Evolutionary conservation across 192 early-diverging fungal species (phyloP).

Genomic region (Backusella macrospora): DNA sequence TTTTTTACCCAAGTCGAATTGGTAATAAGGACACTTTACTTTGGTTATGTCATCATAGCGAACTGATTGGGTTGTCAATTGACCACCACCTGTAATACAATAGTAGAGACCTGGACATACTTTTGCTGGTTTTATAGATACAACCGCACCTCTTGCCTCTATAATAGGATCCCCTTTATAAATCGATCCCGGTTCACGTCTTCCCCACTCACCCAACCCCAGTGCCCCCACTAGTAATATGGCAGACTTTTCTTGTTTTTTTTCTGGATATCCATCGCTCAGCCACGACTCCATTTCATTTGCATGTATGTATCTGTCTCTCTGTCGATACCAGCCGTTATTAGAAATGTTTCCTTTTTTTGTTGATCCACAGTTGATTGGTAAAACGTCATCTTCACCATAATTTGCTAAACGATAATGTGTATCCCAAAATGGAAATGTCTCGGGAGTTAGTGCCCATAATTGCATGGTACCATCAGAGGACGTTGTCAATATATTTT

Average conservation of each 20-base stretch:
- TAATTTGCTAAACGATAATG: not conserved
- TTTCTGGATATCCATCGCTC: not conserved
- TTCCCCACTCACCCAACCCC: slow-evolving; percentile 30
- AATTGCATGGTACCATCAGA: slow-evolving; percentile 25
- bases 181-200: not conserved
- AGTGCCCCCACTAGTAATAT: slow-evolving; percentile 15
- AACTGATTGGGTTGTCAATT: slow-evolving; percentile 27
- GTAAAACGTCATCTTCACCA: slow-evolving; percentile 7
- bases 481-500: slow-evolving; percentile 22
- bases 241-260: not conserved
- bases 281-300: not conserved
- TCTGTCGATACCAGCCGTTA: not conserved
- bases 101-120: slow-evolving; percentile 21
- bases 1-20: not conserved
- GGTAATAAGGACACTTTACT: not conserved
- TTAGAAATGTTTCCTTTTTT: not conserved
- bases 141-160: slow-evolving; percentile 17
- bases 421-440: slow-evolving; percentile 27
- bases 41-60: slow-evolving; percentile 5
- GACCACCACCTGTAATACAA: slow-evolving; percentile 24
- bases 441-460: slow-evolving; percentile 21
- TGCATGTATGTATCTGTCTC: too few species aligned
- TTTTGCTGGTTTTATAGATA: slow-evolving; percentile 18
- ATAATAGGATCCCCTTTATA: slow-evolving; percentile 22
- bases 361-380: not conserved